These are phyloP conservation scores for Colletotrichum chrysophilum DNA, from an alignment of 2,329 filamentous ascomycete species.

Conservation along the genomic window DNA sequence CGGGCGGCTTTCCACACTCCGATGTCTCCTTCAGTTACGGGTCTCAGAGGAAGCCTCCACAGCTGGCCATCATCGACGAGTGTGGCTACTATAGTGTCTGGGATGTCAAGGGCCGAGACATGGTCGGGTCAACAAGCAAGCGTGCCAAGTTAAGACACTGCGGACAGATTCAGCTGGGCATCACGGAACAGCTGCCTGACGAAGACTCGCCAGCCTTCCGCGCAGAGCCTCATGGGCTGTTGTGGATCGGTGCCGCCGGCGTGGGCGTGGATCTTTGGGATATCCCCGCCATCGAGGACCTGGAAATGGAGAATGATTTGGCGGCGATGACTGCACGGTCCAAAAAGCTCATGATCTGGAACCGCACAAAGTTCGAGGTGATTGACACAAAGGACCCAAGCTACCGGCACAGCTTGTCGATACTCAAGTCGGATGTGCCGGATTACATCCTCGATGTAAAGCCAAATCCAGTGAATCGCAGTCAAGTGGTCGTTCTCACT, in stretches of 20 bases:
- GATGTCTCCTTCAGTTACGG: slow-evolving; percentile 70
- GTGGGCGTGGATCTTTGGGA: slow-evolving; percentile 27
- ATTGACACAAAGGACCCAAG: slow-evolving; percentile 40
- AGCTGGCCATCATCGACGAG: slow-evolving; percentile 70
- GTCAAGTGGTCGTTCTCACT: slow-evolving; percentile 65
- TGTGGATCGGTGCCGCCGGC: slow-evolving; percentile 42
- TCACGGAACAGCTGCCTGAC: slow-evolving; percentile 37
- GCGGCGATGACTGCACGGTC: slow-evolving; percentile 8
- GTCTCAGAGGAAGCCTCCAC: slow-evolving; percentile 52
- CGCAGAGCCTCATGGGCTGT: slow-evolving; percentile 45
- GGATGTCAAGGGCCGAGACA: slow-evolving; percentile 53
- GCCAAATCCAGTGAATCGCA: slow-evolving; percentile 47
- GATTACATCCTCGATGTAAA: slow-evolving; percentile 62
- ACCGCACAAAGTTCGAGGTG: slow-evolving; percentile 35
- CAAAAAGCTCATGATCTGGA: slow-evolving; percentile 40
- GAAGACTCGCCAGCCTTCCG: slow-evolving; percentile 27
- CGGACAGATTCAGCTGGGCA: slow-evolving; percentile 49
- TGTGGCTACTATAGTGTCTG: slow-evolving; percentile 72
- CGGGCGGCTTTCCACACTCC: slow-evolving; percentile 60
- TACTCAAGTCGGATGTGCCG: slow-evolving; percentile 28
- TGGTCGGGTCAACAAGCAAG: slow-evolving; percentile 36
- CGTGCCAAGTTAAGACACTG: slow-evolving; percentile 38
- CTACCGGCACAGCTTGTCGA: slow-evolving; percentile 24
- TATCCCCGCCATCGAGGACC: slow-evolving; percentile 11
- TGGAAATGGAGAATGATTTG: not conserved